Base-by-base conservation (phyloP, 164 flowering plant genomes). In the Nelumbo lutea region DNA sequence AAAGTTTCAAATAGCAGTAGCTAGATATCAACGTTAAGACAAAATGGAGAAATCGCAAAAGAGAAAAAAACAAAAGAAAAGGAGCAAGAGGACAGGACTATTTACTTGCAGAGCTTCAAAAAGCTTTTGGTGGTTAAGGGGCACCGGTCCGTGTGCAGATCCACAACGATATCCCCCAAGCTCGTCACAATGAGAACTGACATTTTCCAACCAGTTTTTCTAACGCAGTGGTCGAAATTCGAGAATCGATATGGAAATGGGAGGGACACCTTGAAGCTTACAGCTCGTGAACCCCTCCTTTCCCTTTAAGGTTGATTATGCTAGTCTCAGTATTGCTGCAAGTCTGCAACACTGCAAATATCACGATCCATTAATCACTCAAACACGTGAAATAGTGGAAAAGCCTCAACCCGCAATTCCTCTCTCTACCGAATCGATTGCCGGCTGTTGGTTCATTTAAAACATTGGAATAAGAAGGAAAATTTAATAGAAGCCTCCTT, bases 41-140 rank as follows among this genome's bases (percentile, higher is more conserved):
- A 13, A 8, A 51, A 62, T 38, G 43, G 47, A 51, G 51, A 60
- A 27, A 3, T 42, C 27, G 40, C 6, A 41, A 61, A 61, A 4
- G 6, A 11, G 50, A n/a, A 58, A 5, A 41, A 1, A 65, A 7
- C 48, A 51, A 15, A n/a, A 40, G 44, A 41, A 55, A 51, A 42
- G 27, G 10, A 8, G 14, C 10, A 53, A 60, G n/a, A 43, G 38
- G 40, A 2, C 42, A 9, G 15, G 52, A 2, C 5, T 10, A 45
- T 6, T 64, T 77, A 88, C 97, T 89, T 96, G 98, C 98, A 96
- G 61, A 96, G 95, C 83, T 93, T 96, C 59, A 96, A 77, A 80
- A 93, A 96, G 81, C 87, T 95, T 75, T 96, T 96, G 82, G 80
- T 80, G 66, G 98, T 96, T 43, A 96, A 70, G 5, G 99, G 99